Percentiles rank a stretch among this genome's conserved stretches.
These are phyloP conservation scores for Fusarium palustre DNA, from an alignment of 2,329 filamentous ascomycete species.

Conservation along the genomic window DNA sequence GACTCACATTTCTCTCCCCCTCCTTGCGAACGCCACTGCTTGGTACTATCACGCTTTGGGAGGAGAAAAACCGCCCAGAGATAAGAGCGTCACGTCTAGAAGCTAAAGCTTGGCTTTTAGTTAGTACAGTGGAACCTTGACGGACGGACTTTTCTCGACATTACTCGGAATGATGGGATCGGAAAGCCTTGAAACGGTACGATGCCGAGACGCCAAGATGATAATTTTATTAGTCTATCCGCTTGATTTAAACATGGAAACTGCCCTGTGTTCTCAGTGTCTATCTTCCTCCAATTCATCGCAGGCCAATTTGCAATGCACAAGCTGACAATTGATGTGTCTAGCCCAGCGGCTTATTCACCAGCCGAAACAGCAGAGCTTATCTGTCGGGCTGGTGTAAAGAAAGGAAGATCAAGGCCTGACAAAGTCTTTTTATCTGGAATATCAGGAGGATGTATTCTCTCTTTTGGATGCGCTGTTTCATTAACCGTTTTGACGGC, in stretches of 20 bases:
- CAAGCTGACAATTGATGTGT: slow-evolving; percentile 6
- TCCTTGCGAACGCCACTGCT: background rate
- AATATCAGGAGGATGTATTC: slow-evolving; percentile 37
- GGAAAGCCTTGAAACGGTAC: background rate
- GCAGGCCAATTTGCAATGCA: background rate
- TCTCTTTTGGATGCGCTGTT: slow-evolving; percentile 39
- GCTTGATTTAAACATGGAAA: too few species aligned
- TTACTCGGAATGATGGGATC: slow-evolving; percentile 30
- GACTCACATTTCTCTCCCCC: slow-evolving; percentile 5
- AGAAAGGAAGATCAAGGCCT: slow-evolving; percentile 35
- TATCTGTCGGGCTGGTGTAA: slow-evolving; percentile 37
- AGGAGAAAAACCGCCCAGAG: background rate
- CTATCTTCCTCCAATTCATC: too few species aligned
- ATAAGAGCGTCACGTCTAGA: slow-evolving; percentile 15
- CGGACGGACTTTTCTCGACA: slow-evolving; percentile 23
- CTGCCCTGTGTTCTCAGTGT: background rate
- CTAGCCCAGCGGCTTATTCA: slow-evolving; percentile 31
- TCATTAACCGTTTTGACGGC: slow-evolving; percentile 39
- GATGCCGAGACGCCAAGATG: slow-evolving; percentile 9
- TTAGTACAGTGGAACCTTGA: slow-evolving; percentile 21
- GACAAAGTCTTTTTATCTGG: slow-evolving; percentile 42
- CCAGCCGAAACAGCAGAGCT: slow-evolving; percentile 44
- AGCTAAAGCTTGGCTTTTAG: slow-evolving; percentile 5
- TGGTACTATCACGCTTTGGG: slow-evolving; percentile 2
- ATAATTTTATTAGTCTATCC: background rate